Percentiles rank a stretch among this genome's conserved stretches.
These are phyloP conservation scores for Plasmodium adleri DNA, from an alignment of 169 alveolate species.

Conservation along the genomic window DNA sequence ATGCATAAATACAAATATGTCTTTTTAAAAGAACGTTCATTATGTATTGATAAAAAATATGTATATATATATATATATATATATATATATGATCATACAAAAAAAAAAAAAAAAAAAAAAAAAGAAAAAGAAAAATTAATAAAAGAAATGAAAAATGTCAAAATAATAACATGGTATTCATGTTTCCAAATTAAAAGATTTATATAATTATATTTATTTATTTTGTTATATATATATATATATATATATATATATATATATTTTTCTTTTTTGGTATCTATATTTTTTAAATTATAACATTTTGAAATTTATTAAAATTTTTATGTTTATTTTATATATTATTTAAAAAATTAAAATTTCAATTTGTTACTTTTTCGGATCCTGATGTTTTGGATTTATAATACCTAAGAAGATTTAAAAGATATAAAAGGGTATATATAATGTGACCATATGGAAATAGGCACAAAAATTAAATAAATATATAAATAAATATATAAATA, in stretches of 20 bases:
- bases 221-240: not conserved
- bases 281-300: too few species aligned
- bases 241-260: not conserved
- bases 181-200: not conserved
- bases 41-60: not conserved
- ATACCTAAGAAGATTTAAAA: conserved; percentile 26
- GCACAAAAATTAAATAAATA: not conserved
- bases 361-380: conserved; percentile 14
- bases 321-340: too few species aligned
- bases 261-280: not conserved
- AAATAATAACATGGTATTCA: not conserved
- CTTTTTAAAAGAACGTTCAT: not conserved
- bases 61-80: not conserved
- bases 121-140: too few species aligned
- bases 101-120: not conserved
- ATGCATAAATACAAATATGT: not conserved
- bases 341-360: too few species aligned
- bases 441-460: not conserved
- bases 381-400: conserved; percentile 43
- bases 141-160: not conserved
- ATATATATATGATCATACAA: not conserved
- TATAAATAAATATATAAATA: not conserved
- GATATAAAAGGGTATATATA: not conserved
- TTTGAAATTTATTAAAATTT: too few species aligned
- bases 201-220: not conserved